Evolutionary conservation across 768 basidiomycete genomes (phyloP).

Genomic region (Roridomyces roridus): DNA sequence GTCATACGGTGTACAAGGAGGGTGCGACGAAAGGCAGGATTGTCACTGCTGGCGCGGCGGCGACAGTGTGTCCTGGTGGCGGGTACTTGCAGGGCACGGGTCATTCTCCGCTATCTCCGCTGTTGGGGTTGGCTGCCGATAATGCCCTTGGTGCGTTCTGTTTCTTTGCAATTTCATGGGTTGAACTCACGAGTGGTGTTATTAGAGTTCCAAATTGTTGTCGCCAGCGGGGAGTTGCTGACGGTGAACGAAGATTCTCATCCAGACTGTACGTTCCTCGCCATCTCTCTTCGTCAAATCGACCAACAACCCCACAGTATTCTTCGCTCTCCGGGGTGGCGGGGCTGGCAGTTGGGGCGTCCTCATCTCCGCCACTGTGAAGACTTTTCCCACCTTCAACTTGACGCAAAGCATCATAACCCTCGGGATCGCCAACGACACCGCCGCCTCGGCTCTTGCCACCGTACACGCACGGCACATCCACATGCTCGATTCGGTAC

Average conservation of each 20-base stretch:
- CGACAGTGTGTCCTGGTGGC: conserved; percentile 33
- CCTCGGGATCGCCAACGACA: conserved; percentile 23
- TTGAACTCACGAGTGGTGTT: background rate
- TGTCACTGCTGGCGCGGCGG: conserved; percentile 33
- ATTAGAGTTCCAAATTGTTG: conserved; percentile 1
- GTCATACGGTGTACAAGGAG: conserved; percentile 27
- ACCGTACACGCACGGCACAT: conserved; percentile 39
- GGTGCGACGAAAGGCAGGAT: conserved; percentile 30
- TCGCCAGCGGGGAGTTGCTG: background rate
- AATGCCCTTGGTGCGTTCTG: conserved; percentile 22
- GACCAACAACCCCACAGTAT: conserved; percentile 20
- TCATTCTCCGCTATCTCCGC: conserved; percentile 34
- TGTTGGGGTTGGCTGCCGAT: conserved; percentile 30
- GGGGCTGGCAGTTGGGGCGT: conserved; percentile 44
- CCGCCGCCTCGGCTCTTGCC: conserved; percentile 29
- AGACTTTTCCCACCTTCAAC: conserved; percentile 39
- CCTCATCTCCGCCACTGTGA: conserved; percentile 41
- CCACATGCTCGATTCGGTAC: conserved; percentile 36
- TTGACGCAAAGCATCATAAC: conserved; percentile 26
- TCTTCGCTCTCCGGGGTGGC: conserved; percentile 34
- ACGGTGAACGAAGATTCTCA: background rate
- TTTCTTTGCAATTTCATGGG: background rate
- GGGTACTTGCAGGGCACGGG: conserved; percentile 41
- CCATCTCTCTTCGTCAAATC: background rate
- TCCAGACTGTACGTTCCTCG: background rate